These are phyloP conservation scores for Cyberlindnera mrakii DNA, from an alignment of 805 yeast species.

Conservation along the genomic window DNA sequence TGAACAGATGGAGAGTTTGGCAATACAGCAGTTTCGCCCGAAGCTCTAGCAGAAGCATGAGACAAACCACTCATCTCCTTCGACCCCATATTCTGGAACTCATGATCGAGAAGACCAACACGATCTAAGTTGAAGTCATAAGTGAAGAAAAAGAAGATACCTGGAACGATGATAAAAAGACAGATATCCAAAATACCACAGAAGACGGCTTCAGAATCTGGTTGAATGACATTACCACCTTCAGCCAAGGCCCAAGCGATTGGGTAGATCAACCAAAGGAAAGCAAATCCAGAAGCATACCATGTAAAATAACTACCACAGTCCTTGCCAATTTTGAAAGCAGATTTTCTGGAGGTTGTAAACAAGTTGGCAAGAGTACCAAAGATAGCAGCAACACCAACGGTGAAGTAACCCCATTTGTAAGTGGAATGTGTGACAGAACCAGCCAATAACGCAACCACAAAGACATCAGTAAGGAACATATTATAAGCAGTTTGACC, in stretches of 20 bases:
- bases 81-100: slow-evolving; percentile 11
- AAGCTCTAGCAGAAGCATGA: slow-evolving; percentile 21
- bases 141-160: slow-evolving; percentile 20
- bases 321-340: slow-evolving; percentile 5
- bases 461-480: slow-evolving; percentile 10
- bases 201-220: slow-evolving; percentile 47
- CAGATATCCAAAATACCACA: slow-evolving; percentile 45
- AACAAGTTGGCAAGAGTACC: slow-evolving; percentile 19
- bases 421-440: slow-evolving; percentile 46
- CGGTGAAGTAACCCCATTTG: slow-evolving; percentile 62
- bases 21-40: slow-evolving; percentile 27
- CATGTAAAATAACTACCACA: slow-evolving; percentile 24
- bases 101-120: slow-evolving; percentile 3
- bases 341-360: slow-evolving; percentile 5
- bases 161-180: slow-evolving; percentile 37
- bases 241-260: slow-evolving; percentile 43
- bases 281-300: slow-evolving; percentile 37
- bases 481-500: slow-evolving; percentile 37
- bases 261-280: slow-evolving; percentile 12
- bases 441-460: slow-evolving; percentile 50
- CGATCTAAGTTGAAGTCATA: slow-evolving; percentile 9
- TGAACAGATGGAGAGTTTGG: not conserved
- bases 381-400: slow-evolving; percentile 26
- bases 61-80: slow-evolving; percentile 3
- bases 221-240: slow-evolving; percentile 49